Conservation (phyloP, 441 rosid genomes). For the Adansonia gregorii region DNA sequence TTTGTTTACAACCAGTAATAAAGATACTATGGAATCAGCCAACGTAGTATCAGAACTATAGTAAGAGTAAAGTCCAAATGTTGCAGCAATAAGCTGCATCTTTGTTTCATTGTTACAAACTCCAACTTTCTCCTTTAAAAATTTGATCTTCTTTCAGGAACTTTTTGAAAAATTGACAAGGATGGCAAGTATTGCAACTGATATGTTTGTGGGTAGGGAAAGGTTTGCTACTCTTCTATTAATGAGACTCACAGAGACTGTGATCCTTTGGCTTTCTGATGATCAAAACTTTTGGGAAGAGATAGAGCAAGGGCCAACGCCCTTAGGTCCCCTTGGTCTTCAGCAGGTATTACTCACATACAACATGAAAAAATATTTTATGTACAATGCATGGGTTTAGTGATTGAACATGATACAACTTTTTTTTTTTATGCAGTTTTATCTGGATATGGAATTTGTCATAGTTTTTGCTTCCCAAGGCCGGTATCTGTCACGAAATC, state of each 20-base stretch:
- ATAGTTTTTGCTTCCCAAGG: constrained; percentile 83
- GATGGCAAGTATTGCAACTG: constrained; percentile 65
- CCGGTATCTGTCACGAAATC: constrained; percentile 80
- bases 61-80: background rate
- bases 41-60: background rate
- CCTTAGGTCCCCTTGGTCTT: constrained; percentile 81
- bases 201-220: constrained; percentile 90
- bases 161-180: constrained; percentile 66
- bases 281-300: constrained; percentile 94
- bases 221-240: constrained; percentile 77
- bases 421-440: constrained; percentile 58
- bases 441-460: constrained; percentile 90
- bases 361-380: background rate
- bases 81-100: background rate
- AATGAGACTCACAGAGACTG: constrained; percentile 91
- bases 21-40: too few species aligned
- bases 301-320: constrained; percentile 68
- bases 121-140: background rate
- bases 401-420: background rate
- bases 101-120: background rate
- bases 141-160: constrained; percentile 50
- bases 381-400: background rate
- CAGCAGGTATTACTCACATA: constrained; percentile 55
- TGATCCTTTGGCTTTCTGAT: constrained; percentile 89
- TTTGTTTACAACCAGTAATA: too few species aligned